Evolutionary conservation across 371 early-diverging fungal genomes (phyloP).

Genomic region (Scutellospora calospora): DNA sequence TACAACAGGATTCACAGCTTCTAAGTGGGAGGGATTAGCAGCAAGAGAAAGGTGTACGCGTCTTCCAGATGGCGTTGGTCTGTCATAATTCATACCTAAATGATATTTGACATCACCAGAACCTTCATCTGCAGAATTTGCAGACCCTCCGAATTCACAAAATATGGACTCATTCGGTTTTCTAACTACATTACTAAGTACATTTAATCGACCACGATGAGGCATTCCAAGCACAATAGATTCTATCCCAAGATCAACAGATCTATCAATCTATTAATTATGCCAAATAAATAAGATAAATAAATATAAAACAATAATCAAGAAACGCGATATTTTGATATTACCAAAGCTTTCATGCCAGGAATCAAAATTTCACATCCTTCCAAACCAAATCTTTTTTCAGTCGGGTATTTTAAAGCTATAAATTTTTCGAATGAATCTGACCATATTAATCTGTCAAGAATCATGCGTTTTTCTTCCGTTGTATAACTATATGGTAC

Average conservation of each 20-base stretch:
- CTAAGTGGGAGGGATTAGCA: slow-evolving; percentile 98
- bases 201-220: slow-evolving; percentile 97
- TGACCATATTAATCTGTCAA: slow-evolving; percentile 96
- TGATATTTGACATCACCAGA: slow-evolving; percentile 99
- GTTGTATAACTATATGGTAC: slow-evolving; percentile 83
- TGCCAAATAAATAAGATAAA: slow-evolving; percentile 2
- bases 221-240: slow-evolving; percentile 98
- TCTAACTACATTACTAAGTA: slow-evolving; percentile 97
- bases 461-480: slow-evolving; percentile 89
- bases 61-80: slow-evolving; percentile 95
- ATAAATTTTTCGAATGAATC: slow-evolving; percentile 96
- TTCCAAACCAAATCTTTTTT: slow-evolving; percentile 98
- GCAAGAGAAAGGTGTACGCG: slow-evolving; percentile 95
- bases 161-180: slow-evolving; percentile 98
- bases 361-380: slow-evolving; percentile 97
- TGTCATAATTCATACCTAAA: slow-evolving; percentile 95
- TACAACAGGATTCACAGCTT: slow-evolving; percentile 97
- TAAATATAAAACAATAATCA: background rate
- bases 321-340: background rate
- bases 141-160: slow-evolving; percentile 90
- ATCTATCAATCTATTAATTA: slow-evolving; percentile 82
- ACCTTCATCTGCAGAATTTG: slow-evolving; percentile 77
- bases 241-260: slow-evolving; percentile 93
- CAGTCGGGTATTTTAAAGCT: slow-evolving; percentile 94
- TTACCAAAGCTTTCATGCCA: slow-evolving; percentile 95